Evolutionary conservation across 1,284 basidiomycete genomes (phyloP).

Genomic region (Sporisorium reilianum): DNA sequence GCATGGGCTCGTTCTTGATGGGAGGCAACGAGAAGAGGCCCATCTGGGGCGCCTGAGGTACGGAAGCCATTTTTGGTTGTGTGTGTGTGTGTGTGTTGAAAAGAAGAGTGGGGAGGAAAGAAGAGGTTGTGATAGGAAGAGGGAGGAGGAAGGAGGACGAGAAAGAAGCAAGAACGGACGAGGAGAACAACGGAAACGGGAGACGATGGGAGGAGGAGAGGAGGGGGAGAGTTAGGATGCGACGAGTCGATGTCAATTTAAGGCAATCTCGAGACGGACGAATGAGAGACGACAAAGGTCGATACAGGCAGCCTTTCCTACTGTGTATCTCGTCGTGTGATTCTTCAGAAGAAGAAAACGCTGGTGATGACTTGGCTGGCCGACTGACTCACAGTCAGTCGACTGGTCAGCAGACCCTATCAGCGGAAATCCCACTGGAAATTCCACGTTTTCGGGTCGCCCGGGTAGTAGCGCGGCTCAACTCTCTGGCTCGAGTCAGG

Average conservation of each 20-base stretch:
- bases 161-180: conserved; percentile 2
- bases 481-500: conserved; percentile 14
- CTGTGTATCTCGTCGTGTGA: too few species aligned
- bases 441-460: not conserved
- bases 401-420: conserved; percentile 29
- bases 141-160: conserved; percentile 1
- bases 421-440: too few species aligned
- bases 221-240: not conserved
- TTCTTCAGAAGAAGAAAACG: not conserved
- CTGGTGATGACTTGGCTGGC: not conserved
- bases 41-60: conserved; percentile 51
- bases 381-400: not conserved
- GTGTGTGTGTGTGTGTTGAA: conserved; percentile 3
- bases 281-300: not conserved
- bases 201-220: conserved; percentile 8
- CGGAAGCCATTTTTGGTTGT: conserved; percentile 39
- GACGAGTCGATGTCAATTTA: conserved; percentile 4
- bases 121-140: not conserved
- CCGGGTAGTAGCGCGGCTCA: conserved; percentile 20
- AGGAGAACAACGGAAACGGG: conserved; percentile 1
- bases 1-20: conserved; percentile 67
- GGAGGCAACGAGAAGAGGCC: conserved; percentile 59
- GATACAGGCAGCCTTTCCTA: not conserved
- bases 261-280: not conserved
- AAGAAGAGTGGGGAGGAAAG: not conserved